phyloP scores from a whole-genome alignment of 2,329 filamentous ascomycete species.

The Trichoderma asperellum region DNA sequence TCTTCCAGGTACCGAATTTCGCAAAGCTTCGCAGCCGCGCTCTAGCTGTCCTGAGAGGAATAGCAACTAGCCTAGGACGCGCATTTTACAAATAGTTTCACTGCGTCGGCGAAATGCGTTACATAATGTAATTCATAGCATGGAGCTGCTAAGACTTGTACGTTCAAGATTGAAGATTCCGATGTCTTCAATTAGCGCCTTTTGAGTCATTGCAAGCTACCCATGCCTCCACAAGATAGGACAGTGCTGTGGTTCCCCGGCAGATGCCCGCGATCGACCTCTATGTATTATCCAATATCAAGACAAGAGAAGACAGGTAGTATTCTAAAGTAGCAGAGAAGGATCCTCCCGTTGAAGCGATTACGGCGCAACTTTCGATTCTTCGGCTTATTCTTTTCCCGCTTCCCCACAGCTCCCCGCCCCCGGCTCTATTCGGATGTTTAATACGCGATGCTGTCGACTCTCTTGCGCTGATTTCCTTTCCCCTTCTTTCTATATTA shows the following conservation, averaged over 20 bases:
- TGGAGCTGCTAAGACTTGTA: neutral
- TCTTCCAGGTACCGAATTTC: neutral
- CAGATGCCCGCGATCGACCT: neutral
- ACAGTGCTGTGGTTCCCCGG: neutral
- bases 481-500: slow-evolving; percentile 52
- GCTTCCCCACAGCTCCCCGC: slow-evolving; percentile 13
- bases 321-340: neutral
- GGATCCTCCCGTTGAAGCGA: neutral
- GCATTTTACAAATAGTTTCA: slow-evolving; percentile 1
- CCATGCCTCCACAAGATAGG: neutral
- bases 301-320: neutral
- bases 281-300: neutral
- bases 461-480: slow-evolving; percentile 31
- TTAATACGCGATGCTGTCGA: neutral
- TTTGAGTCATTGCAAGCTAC: neutral
- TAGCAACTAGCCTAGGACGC: neutral
- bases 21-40: neutral
- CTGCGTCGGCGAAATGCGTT: neutral
- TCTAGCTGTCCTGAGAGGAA: neutral
- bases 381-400: slow-evolving; percentile 25
- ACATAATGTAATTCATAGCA: neutral
- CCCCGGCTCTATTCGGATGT: neutral
- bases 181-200: neutral
- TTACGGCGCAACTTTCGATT: neutral
- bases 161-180: neutral